Evolutionary conservation across 2,329 filamentous ascomycete genomes (phyloP).

Genomic region (Tolypocladium endophyticum): DNA sequence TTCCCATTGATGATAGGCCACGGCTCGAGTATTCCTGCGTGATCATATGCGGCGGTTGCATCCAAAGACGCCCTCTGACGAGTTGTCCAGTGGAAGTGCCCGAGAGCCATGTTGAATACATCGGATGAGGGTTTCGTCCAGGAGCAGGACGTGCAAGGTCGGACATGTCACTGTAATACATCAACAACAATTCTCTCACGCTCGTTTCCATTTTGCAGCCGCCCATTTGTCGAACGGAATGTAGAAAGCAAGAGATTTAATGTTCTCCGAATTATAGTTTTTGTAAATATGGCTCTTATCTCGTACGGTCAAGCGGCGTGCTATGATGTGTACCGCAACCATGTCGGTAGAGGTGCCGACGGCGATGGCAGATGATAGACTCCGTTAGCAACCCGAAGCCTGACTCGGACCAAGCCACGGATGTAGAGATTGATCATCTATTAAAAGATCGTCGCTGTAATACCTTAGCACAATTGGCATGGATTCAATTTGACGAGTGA

Average conservation of each 20-base stretch:
- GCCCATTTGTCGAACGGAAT: not conserved
- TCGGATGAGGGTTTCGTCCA: not conserved
- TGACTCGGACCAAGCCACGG: not conserved
- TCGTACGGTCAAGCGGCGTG: not conserved
- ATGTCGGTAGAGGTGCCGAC: not conserved
- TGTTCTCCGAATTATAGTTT: not conserved
- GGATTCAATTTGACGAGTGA: not conserved
- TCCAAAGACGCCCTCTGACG: too few species aligned
- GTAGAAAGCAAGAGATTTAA: not conserved
- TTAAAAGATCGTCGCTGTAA: too few species aligned
- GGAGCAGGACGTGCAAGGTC: not conserved
- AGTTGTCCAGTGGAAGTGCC: not conserved
- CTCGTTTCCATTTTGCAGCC: too few species aligned
- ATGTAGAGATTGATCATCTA: too few species aligned
- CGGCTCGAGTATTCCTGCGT: not conserved
- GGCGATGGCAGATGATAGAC: not conserved
- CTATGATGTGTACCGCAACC: not conserved
- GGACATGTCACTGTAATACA: not conserved
- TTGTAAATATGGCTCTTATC: not conserved
- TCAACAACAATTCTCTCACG: not conserved
- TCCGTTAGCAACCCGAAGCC: not conserved
- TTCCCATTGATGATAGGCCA: not conserved
- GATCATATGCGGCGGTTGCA: not conserved
- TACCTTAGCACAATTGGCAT: not conserved
- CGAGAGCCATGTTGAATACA: not conserved